phyloP scores from a whole-genome alignment of 495 filamentous ascomycete genomes.

The Tetracladium marchalianum region DNA sequence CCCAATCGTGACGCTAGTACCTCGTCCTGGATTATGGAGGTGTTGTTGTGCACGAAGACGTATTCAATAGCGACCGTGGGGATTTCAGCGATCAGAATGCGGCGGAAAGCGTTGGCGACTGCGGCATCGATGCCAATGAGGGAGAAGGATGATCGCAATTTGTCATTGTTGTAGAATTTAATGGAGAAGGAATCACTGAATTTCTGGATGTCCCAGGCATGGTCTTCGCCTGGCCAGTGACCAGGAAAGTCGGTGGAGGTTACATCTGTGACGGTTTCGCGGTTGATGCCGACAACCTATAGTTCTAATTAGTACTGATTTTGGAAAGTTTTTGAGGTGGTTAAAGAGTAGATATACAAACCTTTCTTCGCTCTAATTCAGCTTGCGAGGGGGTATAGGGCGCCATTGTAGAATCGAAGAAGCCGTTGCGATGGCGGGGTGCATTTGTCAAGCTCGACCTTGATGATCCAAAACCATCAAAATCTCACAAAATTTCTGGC shows the following conservation, averaged over 20 bases:
- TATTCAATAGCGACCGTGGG: conserved; percentile 88
- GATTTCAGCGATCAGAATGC: conserved; percentile 92
- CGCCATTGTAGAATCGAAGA: conserved; percentile 9
- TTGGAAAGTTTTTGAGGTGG: not conserved
- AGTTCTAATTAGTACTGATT: not conserved
- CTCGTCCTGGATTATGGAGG: conserved; percentile 94
- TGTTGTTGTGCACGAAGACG: conserved; percentile 89
- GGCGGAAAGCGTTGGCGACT: conserved; percentile 95
- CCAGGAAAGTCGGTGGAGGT: conserved; percentile 82
- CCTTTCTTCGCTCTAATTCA: conserved; percentile 18
- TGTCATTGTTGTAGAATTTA: conserved; percentile 72
- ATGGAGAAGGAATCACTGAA: conserved; percentile 62
- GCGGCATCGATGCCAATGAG: conserved; percentile 84
- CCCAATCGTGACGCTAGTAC: conserved; percentile 84
- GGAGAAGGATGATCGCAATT: conserved; percentile 72
- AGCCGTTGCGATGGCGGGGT: conserved; percentile 8
- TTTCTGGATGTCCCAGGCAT: conserved; percentile 70
- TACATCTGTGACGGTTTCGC: conserved; percentile 81
- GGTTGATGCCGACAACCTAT: conserved; percentile 76
- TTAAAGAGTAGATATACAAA: conserved; percentile 3
- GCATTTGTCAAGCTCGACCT: not conserved
- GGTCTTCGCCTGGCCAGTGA: conserved; percentile 84
- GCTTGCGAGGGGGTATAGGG: conserved; percentile 10
- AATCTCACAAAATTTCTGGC: conserved; percentile 1
- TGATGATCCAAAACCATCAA: not conserved